Conservation (phyloP, 495 filamentous ascomycete species). For the Achaetomiella virescens region DNA sequence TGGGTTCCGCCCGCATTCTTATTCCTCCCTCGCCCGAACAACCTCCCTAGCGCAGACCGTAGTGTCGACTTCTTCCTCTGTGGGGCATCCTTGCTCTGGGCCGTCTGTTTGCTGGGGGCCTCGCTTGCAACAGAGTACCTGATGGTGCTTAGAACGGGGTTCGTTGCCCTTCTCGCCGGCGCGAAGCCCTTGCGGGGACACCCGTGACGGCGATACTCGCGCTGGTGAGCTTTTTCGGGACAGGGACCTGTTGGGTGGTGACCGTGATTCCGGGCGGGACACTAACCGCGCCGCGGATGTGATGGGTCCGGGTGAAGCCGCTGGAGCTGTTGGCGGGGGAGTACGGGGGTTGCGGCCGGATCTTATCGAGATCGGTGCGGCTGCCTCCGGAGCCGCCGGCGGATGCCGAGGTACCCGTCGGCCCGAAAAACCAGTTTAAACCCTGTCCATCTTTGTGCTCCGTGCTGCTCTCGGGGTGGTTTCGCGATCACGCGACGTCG, state of each 20-base stretch:
- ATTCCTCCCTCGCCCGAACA: slow-evolving; percentile 48
- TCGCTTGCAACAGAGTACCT: slow-evolving; percentile 40
- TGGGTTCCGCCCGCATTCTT: slow-evolving; percentile 27
- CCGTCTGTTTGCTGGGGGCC: slow-evolving; percentile 26
- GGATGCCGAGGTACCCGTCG: not conserved
- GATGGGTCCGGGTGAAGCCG: slow-evolving; percentile 6
- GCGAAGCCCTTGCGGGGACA: slow-evolving; percentile 14
- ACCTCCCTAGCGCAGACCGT: slow-evolving; percentile 40
- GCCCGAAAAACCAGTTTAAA: not conserved
- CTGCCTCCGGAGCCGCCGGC: slow-evolving; percentile 8
- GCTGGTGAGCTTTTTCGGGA: slow-evolving; percentile 17
- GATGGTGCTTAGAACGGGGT: slow-evolving; percentile 29
- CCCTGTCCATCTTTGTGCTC: slow-evolving; percentile 1
- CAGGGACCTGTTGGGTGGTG: slow-evolving; percentile 19
- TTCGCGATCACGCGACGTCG: not conserved
- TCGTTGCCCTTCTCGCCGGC: slow-evolving; percentile 26
- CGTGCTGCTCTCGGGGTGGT: not conserved
- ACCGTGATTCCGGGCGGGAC: slow-evolving; percentile 22
- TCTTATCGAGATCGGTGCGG: slow-evolving; percentile 15
- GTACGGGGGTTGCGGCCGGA: slow-evolving; percentile 16
- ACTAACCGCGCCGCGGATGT: slow-evolving; percentile 1
- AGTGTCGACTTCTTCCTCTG: slow-evolving; percentile 47
- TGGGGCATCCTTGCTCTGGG: slow-evolving; percentile 31
- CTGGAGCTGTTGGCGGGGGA: slow-evolving; percentile 20
- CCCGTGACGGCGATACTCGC: too few species aligned